phyloP scores from a whole-genome alignment of 768 basidiomycete species.

The Lentinula aciculospora region DNA sequence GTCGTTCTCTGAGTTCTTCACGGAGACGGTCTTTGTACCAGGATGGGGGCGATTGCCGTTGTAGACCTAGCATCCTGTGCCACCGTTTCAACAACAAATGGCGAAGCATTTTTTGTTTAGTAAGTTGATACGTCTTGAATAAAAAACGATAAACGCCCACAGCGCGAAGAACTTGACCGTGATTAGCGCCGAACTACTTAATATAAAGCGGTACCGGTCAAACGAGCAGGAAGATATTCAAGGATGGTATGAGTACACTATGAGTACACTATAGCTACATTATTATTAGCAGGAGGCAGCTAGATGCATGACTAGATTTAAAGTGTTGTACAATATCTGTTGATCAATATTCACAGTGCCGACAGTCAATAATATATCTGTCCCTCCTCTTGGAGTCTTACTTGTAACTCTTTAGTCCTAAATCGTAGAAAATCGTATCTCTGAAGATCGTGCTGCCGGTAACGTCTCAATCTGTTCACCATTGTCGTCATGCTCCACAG shows the following conservation, averaged over 20 bases:
- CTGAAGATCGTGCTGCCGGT: neutral
- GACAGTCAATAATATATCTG: too few relatives aligned
- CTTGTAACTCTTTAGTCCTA: too few relatives aligned
- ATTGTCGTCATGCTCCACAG: neutral
- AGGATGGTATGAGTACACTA: too few relatives aligned
- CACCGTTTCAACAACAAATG: conserved; percentile 2
- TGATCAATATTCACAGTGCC: too few relatives aligned
- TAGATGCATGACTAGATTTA: too few relatives aligned
- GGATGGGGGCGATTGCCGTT: conserved; percentile 4
- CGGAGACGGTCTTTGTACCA: conserved; percentile 8
- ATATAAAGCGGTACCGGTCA: too few relatives aligned
- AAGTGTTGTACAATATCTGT: too few relatives aligned
- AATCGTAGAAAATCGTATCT: neutral
- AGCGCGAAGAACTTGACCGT: too few relatives aligned
- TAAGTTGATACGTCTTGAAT: neutral
- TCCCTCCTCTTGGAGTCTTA: too few relatives aligned
- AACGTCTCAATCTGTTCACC: neutral
- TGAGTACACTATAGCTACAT: too few relatives aligned
- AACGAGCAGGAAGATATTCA: too few relatives aligned
- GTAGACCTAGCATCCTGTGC: conserved; percentile 3
- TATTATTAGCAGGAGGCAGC: too few relatives aligned
- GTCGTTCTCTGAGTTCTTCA: conserved; percentile 7
- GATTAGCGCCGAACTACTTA: neutral
- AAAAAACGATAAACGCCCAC: neutral
- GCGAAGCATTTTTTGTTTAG: neutral